A percentile compares a stretch with the other conserved stretches of the same genome.
These are phyloP conservation scores for Dactylellina cionopaga DNA, from an alignment of 2,329 filamentous ascomycete genomes.

Conservation along the genomic window DNA sequence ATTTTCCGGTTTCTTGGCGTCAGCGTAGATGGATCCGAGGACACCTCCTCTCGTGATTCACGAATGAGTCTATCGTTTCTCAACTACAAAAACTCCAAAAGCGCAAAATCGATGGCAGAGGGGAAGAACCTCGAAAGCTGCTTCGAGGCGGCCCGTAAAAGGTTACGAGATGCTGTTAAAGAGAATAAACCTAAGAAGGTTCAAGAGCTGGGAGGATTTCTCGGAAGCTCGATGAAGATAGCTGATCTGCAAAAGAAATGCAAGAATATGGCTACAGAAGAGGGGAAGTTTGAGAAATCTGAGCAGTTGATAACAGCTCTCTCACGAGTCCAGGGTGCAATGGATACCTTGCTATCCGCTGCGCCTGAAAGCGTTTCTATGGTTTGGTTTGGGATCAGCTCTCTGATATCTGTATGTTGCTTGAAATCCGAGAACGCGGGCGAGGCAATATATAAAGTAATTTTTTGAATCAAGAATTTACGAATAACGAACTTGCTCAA, in stretches of 20 bases:
- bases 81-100: too few relatives aligned
- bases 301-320: not conserved
- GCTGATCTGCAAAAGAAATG: not conserved
- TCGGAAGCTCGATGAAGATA: not conserved
- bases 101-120: too few relatives aligned
- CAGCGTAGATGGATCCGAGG: too few relatives aligned
- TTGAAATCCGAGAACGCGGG: too few relatives aligned
- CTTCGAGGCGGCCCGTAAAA: slow-evolving; percentile 3
- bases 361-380: slow-evolving; percentile 4
- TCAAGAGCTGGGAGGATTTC: not conserved
- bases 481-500: too few relatives aligned
- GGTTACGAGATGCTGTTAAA: not conserved
- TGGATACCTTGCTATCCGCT: not conserved
- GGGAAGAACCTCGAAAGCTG: not conserved
- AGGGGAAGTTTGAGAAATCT: not conserved
- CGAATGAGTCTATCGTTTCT: too few relatives aligned
- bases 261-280: not conserved
- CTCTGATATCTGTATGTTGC: not conserved
- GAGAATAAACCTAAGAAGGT: not conserved
- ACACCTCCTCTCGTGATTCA: too few relatives aligned
- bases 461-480: too few relatives aligned
- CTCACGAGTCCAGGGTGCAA: not conserved
- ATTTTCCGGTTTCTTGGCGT: too few relatives aligned
- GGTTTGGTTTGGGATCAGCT: slow-evolving; percentile 12
- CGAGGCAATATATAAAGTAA: too few relatives aligned